Percentiles rank a stretch among this genome's conserved stretches.
Evolutionary conservation across 345 rosid species (phyloP).

Genomic region (Acer campestre): DNA sequence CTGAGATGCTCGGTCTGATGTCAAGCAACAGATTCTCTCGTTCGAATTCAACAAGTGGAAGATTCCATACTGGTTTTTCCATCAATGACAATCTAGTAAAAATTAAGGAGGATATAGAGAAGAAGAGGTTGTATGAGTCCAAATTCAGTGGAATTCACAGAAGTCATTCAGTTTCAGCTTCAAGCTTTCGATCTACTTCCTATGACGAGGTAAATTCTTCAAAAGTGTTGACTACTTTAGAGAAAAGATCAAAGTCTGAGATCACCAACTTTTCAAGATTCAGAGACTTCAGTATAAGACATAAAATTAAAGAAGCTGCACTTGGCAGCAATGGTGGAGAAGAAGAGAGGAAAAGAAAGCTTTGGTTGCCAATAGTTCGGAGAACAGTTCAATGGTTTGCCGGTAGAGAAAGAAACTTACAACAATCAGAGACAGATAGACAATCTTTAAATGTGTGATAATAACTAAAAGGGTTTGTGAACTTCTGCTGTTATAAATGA

Average conservation of each 20-base stretch:
- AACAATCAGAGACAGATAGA: constrained; percentile 10
- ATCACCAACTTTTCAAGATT: constrained; percentile 43
- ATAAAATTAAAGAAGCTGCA: constrained; percentile 14
- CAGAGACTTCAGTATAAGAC: constrained; percentile 12
- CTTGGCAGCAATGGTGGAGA: constrained; percentile 7
- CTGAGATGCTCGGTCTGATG: constrained; percentile 40
- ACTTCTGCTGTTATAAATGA: not conserved
- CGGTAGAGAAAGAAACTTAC: constrained; percentile 24
- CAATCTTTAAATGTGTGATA: constrained; percentile 11
- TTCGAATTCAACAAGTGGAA: constrained; percentile 17
- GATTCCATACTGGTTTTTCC: constrained; percentile 12
- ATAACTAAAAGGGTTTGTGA: not conserved
- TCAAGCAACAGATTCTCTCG: constrained; percentile 34
- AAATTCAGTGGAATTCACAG: constrained; percentile 19
- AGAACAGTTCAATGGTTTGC: constrained; percentile 50
- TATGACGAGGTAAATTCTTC: constrained; percentile 21
- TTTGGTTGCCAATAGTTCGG: constrained; percentile 48
- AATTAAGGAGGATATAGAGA: constrained; percentile 43
- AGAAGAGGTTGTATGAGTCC: constrained; percentile 37
- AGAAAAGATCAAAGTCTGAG: constrained; percentile 55
- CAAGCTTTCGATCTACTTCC: constrained; percentile 12
- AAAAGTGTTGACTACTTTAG: constrained; percentile 5
- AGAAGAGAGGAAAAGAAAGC: constrained; percentile 40
- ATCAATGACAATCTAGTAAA: constrained; percentile 19
- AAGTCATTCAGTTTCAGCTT: constrained; percentile 22